Conservation (phyloP, 140 eudicot genomes). For the Senecio squalidus region DNA sequence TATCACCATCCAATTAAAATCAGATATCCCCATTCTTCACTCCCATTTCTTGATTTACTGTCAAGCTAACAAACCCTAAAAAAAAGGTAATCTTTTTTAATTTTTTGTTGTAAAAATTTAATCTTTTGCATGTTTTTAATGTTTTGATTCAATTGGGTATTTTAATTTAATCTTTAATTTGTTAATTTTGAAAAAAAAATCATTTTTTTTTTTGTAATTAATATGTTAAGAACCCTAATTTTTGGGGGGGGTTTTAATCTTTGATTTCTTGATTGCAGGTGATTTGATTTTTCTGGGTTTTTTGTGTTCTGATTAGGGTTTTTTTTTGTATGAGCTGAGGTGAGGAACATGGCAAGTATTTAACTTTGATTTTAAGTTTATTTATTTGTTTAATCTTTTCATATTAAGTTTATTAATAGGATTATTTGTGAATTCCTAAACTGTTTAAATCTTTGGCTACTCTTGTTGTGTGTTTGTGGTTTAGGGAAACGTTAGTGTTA, state of each 20-base stretch:
- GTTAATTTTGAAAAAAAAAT: too few relatives aligned
- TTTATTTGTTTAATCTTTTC: slow-evolving; percentile 3
- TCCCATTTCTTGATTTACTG: slow-evolving; percentile 13
- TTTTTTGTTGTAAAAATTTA: background rate
- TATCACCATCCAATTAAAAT: slow-evolving; percentile 27
- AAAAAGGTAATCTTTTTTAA: background rate
- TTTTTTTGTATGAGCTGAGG: slow-evolving; percentile 23
- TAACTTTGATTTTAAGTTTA: slow-evolving; percentile 16
- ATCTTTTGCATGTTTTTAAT: too few relatives aligned
- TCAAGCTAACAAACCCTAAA: slow-evolving; percentile 21
- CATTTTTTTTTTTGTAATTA: background rate
- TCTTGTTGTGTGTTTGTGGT: too few relatives aligned
- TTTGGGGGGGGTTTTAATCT: background rate
- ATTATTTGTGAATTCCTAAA: too few relatives aligned
- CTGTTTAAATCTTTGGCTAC: too few relatives aligned
- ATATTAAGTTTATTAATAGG: too few relatives aligned
- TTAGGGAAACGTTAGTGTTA: too few relatives aligned
- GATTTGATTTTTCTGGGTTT: background rate
- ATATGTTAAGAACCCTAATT: slow-evolving; percentile 24
- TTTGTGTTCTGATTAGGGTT: background rate
- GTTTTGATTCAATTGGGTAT: background rate
- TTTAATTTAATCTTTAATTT: too few relatives aligned
- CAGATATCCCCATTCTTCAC: slow-evolving; percentile 20
- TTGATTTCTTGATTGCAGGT: slow-evolving; percentile 20
- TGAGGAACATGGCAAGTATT: slow-evolving; percentile 35